Conservation (phyloP, 352 stramenopile species). For the Aphanomyces euteiches region DNA sequence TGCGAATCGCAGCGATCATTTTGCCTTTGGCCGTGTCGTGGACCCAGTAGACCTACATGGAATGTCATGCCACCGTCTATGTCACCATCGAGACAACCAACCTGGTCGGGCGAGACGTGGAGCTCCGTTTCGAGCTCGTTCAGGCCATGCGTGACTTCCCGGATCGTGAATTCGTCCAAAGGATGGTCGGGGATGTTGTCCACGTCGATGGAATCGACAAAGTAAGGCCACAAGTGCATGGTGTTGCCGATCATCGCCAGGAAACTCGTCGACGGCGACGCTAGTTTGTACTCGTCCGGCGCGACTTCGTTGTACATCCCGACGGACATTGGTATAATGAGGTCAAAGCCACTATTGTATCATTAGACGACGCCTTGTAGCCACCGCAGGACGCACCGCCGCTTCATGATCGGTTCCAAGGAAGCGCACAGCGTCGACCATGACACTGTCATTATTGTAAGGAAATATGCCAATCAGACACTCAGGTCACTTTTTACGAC, state of each 20-base stretch:
- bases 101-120: conserved; percentile 27
- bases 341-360: conserved; percentile 49
- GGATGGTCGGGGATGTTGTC: conserved; percentile 44
- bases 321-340: conserved; percentile 59
- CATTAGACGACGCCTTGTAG: too few species aligned
- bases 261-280: conserved; percentile 22
- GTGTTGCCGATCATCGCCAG: conserved; percentile 72
- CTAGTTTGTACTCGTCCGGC: conserved; percentile 47
- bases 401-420: conserved; percentile 8
- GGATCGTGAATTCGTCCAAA: conserved; percentile 55
- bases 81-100: conserved; percentile 5
- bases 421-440: conserved; percentile 1
- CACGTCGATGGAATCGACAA: conserved; percentile 42
- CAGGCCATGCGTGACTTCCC: conserved; percentile 39
- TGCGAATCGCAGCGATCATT: conserved; percentile 71
- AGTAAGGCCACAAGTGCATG: conserved; percentile 47
- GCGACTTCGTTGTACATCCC: conserved; percentile 57
- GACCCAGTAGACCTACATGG: conserved; percentile 55
- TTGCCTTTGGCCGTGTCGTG: conserved; percentile 58
- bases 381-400: background rate
- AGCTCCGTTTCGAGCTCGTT: conserved; percentile 30
- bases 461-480: too few species aligned
- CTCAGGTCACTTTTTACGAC: too few species aligned
- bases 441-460: background rate
- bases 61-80: background rate